phyloP scores from a whole-genome alignment of 495 filamentous ascomycete species.

The Penicillium paradoxum region DNA sequence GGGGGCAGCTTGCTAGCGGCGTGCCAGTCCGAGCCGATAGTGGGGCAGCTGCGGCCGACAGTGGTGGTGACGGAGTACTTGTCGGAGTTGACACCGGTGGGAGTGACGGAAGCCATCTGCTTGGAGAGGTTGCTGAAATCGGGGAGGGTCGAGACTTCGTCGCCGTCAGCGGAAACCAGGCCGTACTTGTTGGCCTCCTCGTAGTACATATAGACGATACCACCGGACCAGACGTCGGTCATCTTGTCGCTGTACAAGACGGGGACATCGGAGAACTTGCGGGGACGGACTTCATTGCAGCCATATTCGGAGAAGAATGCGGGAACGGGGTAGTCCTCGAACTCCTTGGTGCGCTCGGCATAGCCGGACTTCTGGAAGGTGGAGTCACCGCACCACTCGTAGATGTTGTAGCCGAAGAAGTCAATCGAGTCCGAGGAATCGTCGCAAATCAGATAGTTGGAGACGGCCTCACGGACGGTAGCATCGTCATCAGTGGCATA shows the following conservation, averaged over 20 bases:
- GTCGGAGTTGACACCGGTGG: slow-evolving; percentile 57
- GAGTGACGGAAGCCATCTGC: slow-evolving; percentile 63
- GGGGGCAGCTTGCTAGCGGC: slow-evolving; percentile 75
- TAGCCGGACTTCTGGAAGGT: slow-evolving; percentile 70
- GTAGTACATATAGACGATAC: slow-evolving; percentile 98
- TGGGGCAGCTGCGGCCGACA: slow-evolving; percentile 67
- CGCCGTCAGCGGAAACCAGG: slow-evolving; percentile 61
- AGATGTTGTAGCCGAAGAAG: slow-evolving; percentile 99
- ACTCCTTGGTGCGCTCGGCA: slow-evolving; percentile 73
- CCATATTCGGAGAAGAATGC: slow-evolving; percentile 99
- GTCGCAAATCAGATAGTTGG: slow-evolving; percentile 92
- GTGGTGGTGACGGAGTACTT: slow-evolving; percentile 68
- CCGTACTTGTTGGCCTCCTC: slow-evolving; percentile 88
- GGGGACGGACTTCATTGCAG: slow-evolving; percentile 74
- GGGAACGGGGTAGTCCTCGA: slow-evolving; percentile 81
- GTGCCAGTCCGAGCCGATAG: slow-evolving; percentile 58
- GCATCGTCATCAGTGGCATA: slow-evolving; percentile 94
- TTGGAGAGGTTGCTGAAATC: slow-evolving; percentile 74
- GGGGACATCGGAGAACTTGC: slow-evolving; percentile 78
- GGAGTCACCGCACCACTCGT: slow-evolving; percentile 93
- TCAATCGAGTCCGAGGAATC: slow-evolving; percentile 65
- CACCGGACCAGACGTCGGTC: slow-evolving; percentile 83
- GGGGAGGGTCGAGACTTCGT: slow-evolving; percentile 52
- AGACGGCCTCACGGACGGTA: slow-evolving; percentile 69
- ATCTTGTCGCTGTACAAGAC: slow-evolving; percentile 78